A percentile compares a stretch with the other conserved stretches of the same genome.
Evolutionary conservation across 129 eudicot species (phyloP).

Genomic region (carrot (Daucus carota)): DH1_v3.0 NC_030384.2:32087001-32087500

Average conservation of each 20-base stretch:
- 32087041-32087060: conserved; percentile 78
- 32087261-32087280: conserved; percentile 66
- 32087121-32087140: conserved; percentile 84
- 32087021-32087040: conserved; percentile 49
- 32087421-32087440: neutral
- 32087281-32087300: conserved; percentile 62
- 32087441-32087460: conserved; percentile 22
- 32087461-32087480: neutral
- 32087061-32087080: conserved; percentile 53
- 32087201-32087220: conserved; percentile 74
- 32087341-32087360: conserved; percentile 8
- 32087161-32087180: conserved; percentile 56
- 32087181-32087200: conserved; percentile 76
- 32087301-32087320: conserved; percentile 66
- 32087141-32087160: conserved; percentile 57
- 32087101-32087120: conserved; percentile 52
- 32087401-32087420: neutral
- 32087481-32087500: conserved; percentile 24
- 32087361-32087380: neutral
- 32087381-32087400: neutral
- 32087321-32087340: conserved; percentile 28
- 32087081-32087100: conserved; percentile 58
- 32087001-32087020: conserved; percentile 69
- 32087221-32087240: conserved; percentile 65
- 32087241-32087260: conserved; percentile 56